Percentiles rank a stretch among this genome's conserved stretches.
Evolutionary conservation across 345 rosid species (phyloP).

Genomic region (Firmiana major): DNA sequence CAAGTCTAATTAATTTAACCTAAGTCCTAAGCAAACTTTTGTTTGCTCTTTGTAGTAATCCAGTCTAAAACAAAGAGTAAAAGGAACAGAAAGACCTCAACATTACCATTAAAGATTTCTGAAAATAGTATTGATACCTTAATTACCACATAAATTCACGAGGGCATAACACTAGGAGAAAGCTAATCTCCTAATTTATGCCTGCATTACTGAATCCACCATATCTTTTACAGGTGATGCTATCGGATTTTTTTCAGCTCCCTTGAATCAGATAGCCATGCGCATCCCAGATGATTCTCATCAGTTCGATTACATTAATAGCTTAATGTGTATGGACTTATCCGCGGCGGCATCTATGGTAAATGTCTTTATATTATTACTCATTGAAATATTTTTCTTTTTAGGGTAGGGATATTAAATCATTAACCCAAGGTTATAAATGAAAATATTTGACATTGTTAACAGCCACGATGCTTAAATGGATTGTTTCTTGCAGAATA

Average conservation of each 20-base stretch:
- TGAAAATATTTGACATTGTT: not conserved
- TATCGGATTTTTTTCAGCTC: slow-evolving; percentile 70
- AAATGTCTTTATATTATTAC: slow-evolving; percentile 7
- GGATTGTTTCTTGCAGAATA: slow-evolving; percentile 37
- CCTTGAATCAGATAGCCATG: slow-evolving; percentile 60
- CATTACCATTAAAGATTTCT: not conserved
- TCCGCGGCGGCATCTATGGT: slow-evolving; percentile 50
- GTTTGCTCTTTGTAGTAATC: not conserved
- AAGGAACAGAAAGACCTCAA: not conserved
- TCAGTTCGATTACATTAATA: slow-evolving; percentile 43
- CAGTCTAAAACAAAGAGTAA: not conserved
- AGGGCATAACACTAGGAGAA: not conserved
- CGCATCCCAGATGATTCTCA: slow-evolving; percentile 36
- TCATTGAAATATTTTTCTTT: not conserved
- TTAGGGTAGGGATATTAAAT: not conserved
- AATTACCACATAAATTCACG: not conserved
- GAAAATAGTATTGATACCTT: not conserved
- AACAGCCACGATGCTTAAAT: slow-evolving; percentile 7
- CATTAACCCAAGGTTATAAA: not conserved
- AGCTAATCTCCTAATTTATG: not conserved
- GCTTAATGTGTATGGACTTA: slow-evolving; percentile 68
- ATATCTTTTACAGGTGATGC: slow-evolving; percentile 55
- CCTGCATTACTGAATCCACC: not conserved
- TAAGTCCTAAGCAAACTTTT: not conserved
- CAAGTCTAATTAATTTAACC: not conserved